Conservation (phyloP, 108 stramenopile genomes). For the Schizochytrium sp. region DNA sequence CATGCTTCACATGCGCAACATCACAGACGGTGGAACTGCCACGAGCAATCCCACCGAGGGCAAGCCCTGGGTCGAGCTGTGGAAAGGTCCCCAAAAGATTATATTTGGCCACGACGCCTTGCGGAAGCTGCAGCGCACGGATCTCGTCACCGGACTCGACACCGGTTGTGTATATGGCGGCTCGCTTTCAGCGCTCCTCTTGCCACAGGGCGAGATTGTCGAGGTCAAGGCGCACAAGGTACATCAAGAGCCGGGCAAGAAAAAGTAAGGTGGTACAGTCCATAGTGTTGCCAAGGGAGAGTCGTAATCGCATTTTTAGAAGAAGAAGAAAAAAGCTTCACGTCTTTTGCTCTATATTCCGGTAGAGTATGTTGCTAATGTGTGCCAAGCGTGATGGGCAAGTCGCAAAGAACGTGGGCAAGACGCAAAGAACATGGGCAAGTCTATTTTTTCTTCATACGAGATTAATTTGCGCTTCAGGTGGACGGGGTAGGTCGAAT, state of each 20-base stretch:
- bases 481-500: no score
- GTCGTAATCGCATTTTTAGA: no score
- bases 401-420: no score
- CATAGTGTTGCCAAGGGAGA: no score
- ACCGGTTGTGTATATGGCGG: conserved; percentile 92
- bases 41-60: conserved; percentile 84
- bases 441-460: no score
- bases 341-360: no score
- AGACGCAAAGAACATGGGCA: no score
- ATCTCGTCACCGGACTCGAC: conserved; percentile 81
- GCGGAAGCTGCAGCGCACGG: conserved; percentile 76
- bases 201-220: conserved; percentile 76
- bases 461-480: no score
- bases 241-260: background rate
- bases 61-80: conserved; percentile 77
- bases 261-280: background rate
- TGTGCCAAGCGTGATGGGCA: no score
- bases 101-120: conserved; percentile 90
- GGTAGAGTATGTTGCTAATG: no score
- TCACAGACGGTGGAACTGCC: conserved; percentile 72
- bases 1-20: conserved; percentile 67
- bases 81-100: conserved; percentile 85
- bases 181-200: conserved; percentile 73
- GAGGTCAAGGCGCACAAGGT: conserved; percentile 40
- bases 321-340: no score